Evolutionary conservation across 1,139 yeast species (phyloP).

Genomic region (Pichia cactophila): DNA sequence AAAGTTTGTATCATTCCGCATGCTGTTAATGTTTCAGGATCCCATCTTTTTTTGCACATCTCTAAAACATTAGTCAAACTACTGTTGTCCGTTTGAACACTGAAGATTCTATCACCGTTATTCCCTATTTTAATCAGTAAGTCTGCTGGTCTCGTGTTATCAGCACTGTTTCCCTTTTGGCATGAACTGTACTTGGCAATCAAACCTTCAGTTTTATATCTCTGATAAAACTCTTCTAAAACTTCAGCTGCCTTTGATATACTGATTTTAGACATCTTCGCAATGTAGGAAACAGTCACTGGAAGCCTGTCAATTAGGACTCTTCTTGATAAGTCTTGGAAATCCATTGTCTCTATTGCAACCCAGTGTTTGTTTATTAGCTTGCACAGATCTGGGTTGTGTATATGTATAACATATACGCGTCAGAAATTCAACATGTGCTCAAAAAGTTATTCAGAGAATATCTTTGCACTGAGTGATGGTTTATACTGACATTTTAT

Average conservation of each 20-base stretch:
- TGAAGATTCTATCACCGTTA: conserved; percentile 1
- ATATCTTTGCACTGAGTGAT: too few relatives aligned
- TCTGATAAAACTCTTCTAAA: conserved; percentile 17
- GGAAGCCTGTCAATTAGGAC: conserved; percentile 19
- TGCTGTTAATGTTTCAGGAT: conserved; percentile 14
- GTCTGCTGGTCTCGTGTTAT: conserved; percentile 4
- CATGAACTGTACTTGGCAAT: conserved; percentile 16
- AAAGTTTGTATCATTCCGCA: conserved; percentile 22
- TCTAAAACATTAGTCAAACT: conserved; percentile 3
- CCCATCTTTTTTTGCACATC: conserved; percentile 6
- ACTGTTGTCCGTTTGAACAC: conserved; percentile 8
- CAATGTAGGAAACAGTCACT: conserved; percentile 19
- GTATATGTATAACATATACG: background rate
- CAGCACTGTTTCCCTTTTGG: conserved; percentile 13
- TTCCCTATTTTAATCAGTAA: conserved; percentile 10
- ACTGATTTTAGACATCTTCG: conserved; percentile 16
- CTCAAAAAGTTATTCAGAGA: too few relatives aligned
- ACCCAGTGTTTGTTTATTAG: background rate
- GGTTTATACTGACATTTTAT: too few relatives aligned
- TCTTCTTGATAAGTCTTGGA: conserved; percentile 1
- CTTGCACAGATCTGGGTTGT: too few relatives aligned
- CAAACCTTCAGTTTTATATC: conserved; percentile 11
- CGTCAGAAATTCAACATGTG: background rate
- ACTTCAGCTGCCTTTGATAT: conserved; percentile 16
- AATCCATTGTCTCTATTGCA: background rate